Evolutionary conservation across 2,329 filamentous ascomycete genomes (phyloP), one percentile per base, ranked within the genome.

Genomic region (Penicillium psychrosexuale): DNA sequence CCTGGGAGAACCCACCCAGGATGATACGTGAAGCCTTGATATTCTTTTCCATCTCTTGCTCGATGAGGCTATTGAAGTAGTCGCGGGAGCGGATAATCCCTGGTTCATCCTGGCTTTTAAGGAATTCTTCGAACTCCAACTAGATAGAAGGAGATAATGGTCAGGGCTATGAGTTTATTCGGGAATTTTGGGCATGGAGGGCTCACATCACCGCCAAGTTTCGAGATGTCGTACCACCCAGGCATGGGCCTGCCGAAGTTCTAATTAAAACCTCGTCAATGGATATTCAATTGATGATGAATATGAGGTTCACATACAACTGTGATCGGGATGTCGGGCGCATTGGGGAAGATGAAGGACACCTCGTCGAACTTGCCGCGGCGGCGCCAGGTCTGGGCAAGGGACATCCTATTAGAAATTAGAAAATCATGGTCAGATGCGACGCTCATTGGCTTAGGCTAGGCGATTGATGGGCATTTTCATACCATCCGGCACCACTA

Each of bases 281-380:
- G 5, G 3, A 22, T 19, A n/a, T 9, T 19, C 19, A 1, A 8
- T 24, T 3, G 6, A 9, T 40, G 0, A 7, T 7, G 8, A 8
- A 24, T 31, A 11, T 9, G 17, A 27, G 7, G 19, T 11, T n/a
- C 31, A 76, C 82, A 67, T 75, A 91, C 88, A 66, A 86, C 79
- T n/a, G 91, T 92, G 69, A 97, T 90, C 31, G 91, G 91, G 51
- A 96, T 94, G 36, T 75, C 77, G 5, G 93, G 91, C 28, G 94
- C 94, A 77, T 96, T 90, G 15, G 94, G 94, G 73, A 99, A 87
- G 69, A 99, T 84, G 74, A 97, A 97, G 70, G 93, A 89, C 71
- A 96, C 90, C 75, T 97, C 89, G 55, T 91, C 84, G 61, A 97
- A 90, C 68, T 87, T 87, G 72, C 85, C 83, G 48, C 89, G 83